Base-by-base conservation (phyloP, 352 stramenopile genomes). In the Globisporangium camurandrum region DNA sequence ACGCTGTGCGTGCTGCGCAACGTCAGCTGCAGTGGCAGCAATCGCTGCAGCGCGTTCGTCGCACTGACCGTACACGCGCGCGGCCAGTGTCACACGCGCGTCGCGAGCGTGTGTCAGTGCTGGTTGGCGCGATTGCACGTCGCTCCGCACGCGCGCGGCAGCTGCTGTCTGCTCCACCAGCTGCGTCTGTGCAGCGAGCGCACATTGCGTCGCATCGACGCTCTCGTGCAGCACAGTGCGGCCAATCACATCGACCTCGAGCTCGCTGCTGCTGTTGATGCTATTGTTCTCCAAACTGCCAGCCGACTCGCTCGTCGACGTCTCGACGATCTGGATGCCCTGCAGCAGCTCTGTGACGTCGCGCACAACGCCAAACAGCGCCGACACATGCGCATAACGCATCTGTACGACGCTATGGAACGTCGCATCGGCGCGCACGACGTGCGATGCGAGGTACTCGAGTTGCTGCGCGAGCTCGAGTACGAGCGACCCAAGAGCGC, bases 391-490 rank as follows among this genome's bases (percentile, higher is more conserved):
- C 10, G 53, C 44, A 41, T 75, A 82, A 23, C 56, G 75, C 5
- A 3, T 49, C 45, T 81, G 69, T 10, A 84, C 41, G 11, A 24
- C 57, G 17, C 46, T 51, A 30, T 77, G 64, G 24, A 77, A 61
- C 23, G 26, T 64, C 6, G 51, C 56, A 20, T 62, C 49, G 1
- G 46, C 44, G 19, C 30, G 59, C 28, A 11, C 34, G n/a, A n/a
- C n/a, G 33, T 65, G 62, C 33, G 66, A 75, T 1, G 59, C 61
- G 31, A 74, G 34, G 46, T 74, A 75, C 41, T 80, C 70, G 61
- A 84, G 51, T 50, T 82, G 69, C 45, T 84, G 69, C 8, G 65
- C 63, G 44, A 77, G 43, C 51, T 82, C 72, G 33, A 77, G 56
- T 17, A 73, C 61, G 4, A 49, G 57, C 14, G 58, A 60, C 57